Percentiles rank a stretch among this genome's conserved stretches.
Evolutionary conservation across 768 basidiomycete species (phyloP).

Genomic region (Suillus discolor): DNA sequence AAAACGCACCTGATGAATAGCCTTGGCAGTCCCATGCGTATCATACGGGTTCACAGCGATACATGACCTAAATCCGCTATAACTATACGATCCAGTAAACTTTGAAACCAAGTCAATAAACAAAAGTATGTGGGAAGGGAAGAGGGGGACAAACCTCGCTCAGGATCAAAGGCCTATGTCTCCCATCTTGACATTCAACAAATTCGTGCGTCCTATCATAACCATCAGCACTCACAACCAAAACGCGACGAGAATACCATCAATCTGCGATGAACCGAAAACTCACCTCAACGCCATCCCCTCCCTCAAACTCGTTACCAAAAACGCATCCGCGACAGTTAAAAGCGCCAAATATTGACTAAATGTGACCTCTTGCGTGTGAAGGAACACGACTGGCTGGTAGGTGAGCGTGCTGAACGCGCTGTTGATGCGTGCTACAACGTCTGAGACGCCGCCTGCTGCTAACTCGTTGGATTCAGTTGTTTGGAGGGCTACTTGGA

Average conservation of each 20-base stretch:
- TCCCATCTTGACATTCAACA: conserved; percentile 80
- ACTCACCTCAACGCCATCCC: conserved; percentile 76
- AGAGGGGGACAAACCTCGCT: conserved; percentile 59
- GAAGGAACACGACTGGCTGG: conserved; percentile 85
- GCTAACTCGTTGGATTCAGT: conserved; percentile 75
- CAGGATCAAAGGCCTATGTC: conserved; percentile 70
- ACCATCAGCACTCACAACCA: neutral
- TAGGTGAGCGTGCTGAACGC: conserved; percentile 84
- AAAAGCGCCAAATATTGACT: conserved; percentile 83
- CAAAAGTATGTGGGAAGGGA: neutral
- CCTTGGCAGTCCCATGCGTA: conserved; percentile 78
- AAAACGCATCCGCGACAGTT: conserved; percentile 82
- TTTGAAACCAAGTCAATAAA: conserved; percentile 29
- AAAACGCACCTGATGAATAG: conserved; percentile 56
- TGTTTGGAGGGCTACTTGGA: conserved; percentile 86
- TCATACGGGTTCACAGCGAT: conserved; percentile 90
- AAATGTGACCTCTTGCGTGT: conserved; percentile 84
- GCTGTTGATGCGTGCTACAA: conserved; percentile 78
- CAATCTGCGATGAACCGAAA: neutral
- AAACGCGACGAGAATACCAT: neutral
- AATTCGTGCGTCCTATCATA: conserved; percentile 65
- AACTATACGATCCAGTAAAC: conserved; percentile 88
- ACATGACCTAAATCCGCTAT: conserved; percentile 84
- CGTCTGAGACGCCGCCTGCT: conserved; percentile 64
- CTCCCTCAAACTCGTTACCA: conserved; percentile 82